Base-by-base conservation (phyloP, 306 rosid genomes). In the Vigna trinervia region DNA sequence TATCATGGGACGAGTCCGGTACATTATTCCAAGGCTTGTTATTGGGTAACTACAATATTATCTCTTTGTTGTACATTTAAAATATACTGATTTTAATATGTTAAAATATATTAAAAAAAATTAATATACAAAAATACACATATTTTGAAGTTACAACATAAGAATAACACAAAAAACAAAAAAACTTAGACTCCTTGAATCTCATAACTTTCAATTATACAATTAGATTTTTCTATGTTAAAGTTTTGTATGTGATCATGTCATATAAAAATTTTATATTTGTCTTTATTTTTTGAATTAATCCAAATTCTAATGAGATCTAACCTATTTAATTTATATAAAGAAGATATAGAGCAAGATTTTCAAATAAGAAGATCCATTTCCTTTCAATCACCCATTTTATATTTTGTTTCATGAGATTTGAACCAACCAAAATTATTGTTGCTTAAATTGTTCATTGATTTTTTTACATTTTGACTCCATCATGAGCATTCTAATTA, bases 1-100 rank as follows among this genome's bases (percentile, higher is more conserved):
- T 82, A 92, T 94, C 47, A 94, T 94, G 98, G 97, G 98, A 74
- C 62, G 75, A 59, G 73, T 88, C 2, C 28, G 63, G 3, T 92
- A 78, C 81, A 92, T 90, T 63, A 7, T 90, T 64, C 96, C 96
- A 2, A 85, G 97, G 85, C 93, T 94, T 19, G 32, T 94, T 28
- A 85, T 94, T 69, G 98, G 97, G 98, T 94, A 90, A 78, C 22
- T 36, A 22, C 30, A 38, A 52, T 8, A 38, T 2, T 30, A 30
- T 30, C 5, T 30, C 34, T 30, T 30, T 30, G 34, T 30, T 30
- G 5, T 30, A 30, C 32, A 4, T 30, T 30, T 30, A 4, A 30
- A 30, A 30, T 30, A 30, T 30, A 30, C 0, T 3, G 34, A 30
- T 30, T 30, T 30, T 30, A 30, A 3, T 30, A 30, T 30, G 4